Evolutionary conservation across 2,329 filamentous ascomycete species (phyloP), one percentile per base, ranked within the genome.

Genomic region (Truncatella angustata): DNA sequence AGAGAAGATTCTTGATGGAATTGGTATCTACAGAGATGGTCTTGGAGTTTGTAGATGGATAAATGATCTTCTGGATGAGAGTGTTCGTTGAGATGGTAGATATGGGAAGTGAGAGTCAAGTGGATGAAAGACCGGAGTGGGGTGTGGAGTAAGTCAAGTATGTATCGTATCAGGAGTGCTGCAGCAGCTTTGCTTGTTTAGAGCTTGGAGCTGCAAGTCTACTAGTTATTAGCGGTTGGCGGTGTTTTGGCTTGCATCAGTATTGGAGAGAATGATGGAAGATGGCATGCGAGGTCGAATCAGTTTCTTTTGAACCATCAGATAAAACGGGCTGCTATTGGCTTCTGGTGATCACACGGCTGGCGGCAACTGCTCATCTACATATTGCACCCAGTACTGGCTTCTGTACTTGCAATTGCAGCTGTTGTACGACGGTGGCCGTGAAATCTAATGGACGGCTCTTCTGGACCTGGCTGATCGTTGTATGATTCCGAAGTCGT

Each of bases 41-140:
- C 32, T 28, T 32, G 47, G 18, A 36, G 32, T 26, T n/a, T 48
- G 37, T 45, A 43, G 42, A 51, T 30, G 39, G 34, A 39, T n/a
- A n/a, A 51, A 34, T 26, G 40, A 44, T n/a, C 4, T 44, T 24
- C 40, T 21, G 23, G 28, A 42, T 18, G 37, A 36, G 14, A 51
- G 35, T 18, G 42, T 35, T 40, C 45, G 47, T 32, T 39, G 36
- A 50, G n/a, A 23, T 50, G 44, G 52, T 37, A 54, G 47, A 47
- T 56, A 37, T 43, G 37, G 37, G 34, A 30, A 43, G 18, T 26
- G n/a, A 39, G 18, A 7, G 46, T 14, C 12, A 34, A 46, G 28
- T 46, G 43, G 43, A 46, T 28, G 40, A 39, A 46, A 26, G 42
- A 42, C 32, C 16, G 50, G 43, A 51, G 50, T 52, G 50, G 50